Conservation (phyloP, 1,139 yeast species). For the Hanseniaspora gamundiae region DNA sequence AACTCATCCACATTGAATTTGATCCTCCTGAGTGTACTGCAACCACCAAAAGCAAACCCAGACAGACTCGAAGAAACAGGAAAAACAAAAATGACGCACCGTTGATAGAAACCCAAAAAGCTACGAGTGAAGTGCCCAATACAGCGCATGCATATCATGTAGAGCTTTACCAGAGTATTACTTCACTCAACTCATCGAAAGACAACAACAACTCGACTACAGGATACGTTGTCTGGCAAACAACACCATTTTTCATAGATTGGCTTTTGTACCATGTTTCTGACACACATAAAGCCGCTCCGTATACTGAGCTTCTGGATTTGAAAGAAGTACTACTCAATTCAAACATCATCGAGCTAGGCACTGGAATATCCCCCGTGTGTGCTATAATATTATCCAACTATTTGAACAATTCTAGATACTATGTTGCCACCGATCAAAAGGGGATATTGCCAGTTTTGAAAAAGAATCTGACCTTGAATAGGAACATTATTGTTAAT, state of each 20-base stretch:
- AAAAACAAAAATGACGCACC: background rate
- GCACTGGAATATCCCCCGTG: constrained; percentile 22
- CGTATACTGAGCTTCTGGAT: constrained; percentile 9
- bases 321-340: background rate
- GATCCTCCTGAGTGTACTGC: constrained; percentile 10
- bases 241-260: constrained; percentile 20
- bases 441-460: constrained; percentile 19
- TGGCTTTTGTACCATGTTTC: constrained; percentile 19
- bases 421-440: constrained; percentile 23
- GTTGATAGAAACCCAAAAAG: too few species aligned
- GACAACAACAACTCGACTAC: constrained; percentile 25
- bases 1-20: constrained; percentile 14
- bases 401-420: constrained; percentile 10
- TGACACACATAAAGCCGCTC: constrained; percentile 3
- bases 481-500: constrained; percentile 14
- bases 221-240: constrained; percentile 26
- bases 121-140: too few species aligned
- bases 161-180: constrained; percentile 17
- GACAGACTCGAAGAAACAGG: constrained; percentile 1
- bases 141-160: constrained; percentile 10
- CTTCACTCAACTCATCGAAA: constrained; percentile 18
- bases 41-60: background rate
- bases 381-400: constrained; percentile 19
- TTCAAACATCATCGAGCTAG: constrained; percentile 19
- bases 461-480: constrained; percentile 17